Base-by-base conservation (phyloP, 1,284 basidiomycete genomes). In the Malassezia cuniculi region DNA sequence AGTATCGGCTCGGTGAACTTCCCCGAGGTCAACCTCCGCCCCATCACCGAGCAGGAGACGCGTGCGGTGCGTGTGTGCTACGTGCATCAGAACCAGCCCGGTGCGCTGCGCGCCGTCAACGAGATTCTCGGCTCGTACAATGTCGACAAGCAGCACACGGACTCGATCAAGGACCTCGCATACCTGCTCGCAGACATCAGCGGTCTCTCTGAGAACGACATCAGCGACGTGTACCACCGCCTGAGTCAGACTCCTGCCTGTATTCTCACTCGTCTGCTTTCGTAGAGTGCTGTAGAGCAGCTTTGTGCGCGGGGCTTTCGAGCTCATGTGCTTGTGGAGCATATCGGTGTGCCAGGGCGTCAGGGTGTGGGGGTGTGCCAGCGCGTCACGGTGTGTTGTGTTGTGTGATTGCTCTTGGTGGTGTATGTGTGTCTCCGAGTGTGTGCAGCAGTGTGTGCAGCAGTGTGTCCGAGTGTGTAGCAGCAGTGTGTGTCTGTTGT, bases 131-230 rank as follows among this genome's bases (percentile, higher is more conserved):
- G 82, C 41, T 79, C 82, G 32, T 87, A 90, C 76, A 97, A 99
- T 70, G 90, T 99, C 66, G 89, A 94, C 72, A 95, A 97, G 74
- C 93, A 97, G 71, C 93, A 82, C 71, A 87, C 90, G 14, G 89
- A 95, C 68, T 87, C 84, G 39, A 86, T 86, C 71, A 86, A 85
- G 54, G 87, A 90, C 53, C 74, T 90, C 39, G 90, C 87, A 15
- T 93, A 90, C 69, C 76, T 95, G 51, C 81, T 95, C 78, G 87
- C 86, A 14, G 90, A 99, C 70, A 90, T 97, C 56, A 79, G 82
- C 22, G 78, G 85, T 53, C 87, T 95, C 54, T 82, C 80, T 60
- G 76, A 80, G 50, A 73, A 74, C 44, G 85, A 94, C 39, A 74
- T 94, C 49, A 78, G 78, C 61, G 79, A 75, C 58, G 76, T 99